These are phyloP conservation scores for Fusarium agapanthi DNA, from an alignment of 2,329 filamentous ascomycete genomes.

Conservation along the genomic window DNA sequence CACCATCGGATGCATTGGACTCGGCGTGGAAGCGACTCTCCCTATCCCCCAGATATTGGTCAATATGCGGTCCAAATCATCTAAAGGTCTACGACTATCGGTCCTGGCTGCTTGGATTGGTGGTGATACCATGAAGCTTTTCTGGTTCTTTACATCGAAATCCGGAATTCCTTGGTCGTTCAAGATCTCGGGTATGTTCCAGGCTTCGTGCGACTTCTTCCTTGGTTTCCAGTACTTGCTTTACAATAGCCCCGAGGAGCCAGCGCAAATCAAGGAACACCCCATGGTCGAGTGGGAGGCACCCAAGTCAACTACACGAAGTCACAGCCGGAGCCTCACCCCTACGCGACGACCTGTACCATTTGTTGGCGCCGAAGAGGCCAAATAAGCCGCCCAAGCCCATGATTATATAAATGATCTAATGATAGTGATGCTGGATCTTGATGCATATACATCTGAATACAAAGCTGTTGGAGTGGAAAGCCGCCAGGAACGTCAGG, in stretches of 20 bases:
- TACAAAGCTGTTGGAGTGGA: conserved; percentile 5
- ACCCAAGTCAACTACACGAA: conserved; percentile 38
- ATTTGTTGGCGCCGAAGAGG: conserved; percentile 47
- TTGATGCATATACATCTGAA: conserved; percentile 7
- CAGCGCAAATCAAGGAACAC: conserved; percentile 50
- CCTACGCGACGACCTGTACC: conserved; percentile 52
- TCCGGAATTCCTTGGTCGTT: conserved; percentile 79
- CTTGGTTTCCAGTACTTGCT: conserved; percentile 78
- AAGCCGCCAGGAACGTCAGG: not conserved
- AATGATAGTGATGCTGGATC: conserved; percentile 23
- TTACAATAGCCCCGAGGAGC: conserved; percentile 65
- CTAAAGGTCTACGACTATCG: conserved; percentile 79
- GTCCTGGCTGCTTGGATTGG: conserved; percentile 81
- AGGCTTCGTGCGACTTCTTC: conserved; percentile 78
- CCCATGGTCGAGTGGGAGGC: conserved; percentile 48
- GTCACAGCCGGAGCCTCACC: conserved; percentile 49
- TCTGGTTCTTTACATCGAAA: conserved; percentile 80
- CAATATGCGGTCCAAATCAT: conserved; percentile 74
- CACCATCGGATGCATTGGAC: conserved; percentile 76
- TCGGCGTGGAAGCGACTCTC: conserved; percentile 82
- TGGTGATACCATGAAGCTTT: conserved; percentile 87
- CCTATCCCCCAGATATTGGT: conserved; percentile 81
- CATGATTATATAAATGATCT: conserved; percentile 20
- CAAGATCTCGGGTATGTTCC: conserved; percentile 84
- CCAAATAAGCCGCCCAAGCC: conserved; percentile 5